These are phyloP conservation scores for Nemania diffusa DNA, from an alignment of 2,329 filamentous ascomycete species.

Conservation along the genomic window DNA sequence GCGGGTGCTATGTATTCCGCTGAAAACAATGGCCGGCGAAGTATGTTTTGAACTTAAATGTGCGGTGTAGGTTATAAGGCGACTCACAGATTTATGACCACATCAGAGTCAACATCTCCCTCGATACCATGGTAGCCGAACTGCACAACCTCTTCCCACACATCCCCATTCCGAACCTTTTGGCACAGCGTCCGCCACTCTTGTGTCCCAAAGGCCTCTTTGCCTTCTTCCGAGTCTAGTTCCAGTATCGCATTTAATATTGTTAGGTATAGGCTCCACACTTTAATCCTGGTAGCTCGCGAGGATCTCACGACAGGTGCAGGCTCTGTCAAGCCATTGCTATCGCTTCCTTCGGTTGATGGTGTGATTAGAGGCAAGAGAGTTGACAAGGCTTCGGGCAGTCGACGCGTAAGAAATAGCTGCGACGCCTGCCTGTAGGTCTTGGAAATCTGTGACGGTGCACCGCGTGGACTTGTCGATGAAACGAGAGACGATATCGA, in stretches of 20 bases:
- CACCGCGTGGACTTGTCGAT: conserved; percentile 68
- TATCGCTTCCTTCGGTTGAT: conserved; percentile 56
- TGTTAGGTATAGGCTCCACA: conserved; percentile 97
- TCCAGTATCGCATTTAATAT: conserved; percentile 92
- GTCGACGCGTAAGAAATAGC: conserved; percentile 90
- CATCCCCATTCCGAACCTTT: conserved; percentile 85
- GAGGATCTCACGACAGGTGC: conserved; percentile 84
- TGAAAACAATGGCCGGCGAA: not conserved
- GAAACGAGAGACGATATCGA: conserved; percentile 77
- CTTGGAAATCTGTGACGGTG: conserved; percentile 82
- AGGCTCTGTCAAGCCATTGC: conserved; percentile 59
- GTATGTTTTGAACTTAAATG: not conserved
- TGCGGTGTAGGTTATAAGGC: not conserved
- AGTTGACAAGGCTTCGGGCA: conserved; percentile 88
- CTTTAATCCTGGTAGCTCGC: conserved; percentile 86
- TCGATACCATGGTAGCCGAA: conserved; percentile 90
- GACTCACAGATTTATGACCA: conserved; percentile 85
- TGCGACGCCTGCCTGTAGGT: conserved; percentile 94
- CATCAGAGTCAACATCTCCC: conserved; percentile 91
- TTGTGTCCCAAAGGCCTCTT: conserved; percentile 83
- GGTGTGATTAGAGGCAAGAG: conserved; percentile 83
- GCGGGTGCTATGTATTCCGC: not conserved
- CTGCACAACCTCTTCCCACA: conserved; percentile 94
- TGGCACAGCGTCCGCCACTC: conserved; percentile 85
- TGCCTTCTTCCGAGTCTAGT: conserved; percentile 88